Evolutionary conservation across 345 rosid species (phyloP).

Genomic region (Sapria himalayana): DNA sequence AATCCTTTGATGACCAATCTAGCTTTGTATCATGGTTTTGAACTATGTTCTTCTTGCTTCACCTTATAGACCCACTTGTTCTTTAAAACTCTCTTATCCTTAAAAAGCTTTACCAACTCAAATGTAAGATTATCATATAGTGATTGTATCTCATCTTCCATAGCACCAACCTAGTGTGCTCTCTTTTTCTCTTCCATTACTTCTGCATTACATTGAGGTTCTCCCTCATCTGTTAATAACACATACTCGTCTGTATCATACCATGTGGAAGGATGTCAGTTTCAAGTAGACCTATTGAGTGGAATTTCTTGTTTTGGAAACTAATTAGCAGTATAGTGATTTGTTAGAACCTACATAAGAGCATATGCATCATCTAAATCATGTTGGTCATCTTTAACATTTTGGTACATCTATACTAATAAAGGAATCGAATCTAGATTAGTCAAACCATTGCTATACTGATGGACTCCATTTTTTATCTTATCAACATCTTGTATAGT

Average conservation of each 20-base stretch:
- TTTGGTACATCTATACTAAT: neutral
- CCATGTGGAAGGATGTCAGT: neutral
- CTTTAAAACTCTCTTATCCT: neutral
- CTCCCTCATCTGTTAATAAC: neutral
- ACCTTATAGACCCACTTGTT: neutral
- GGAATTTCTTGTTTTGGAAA: too few species aligned
- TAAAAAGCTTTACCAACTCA: neutral
- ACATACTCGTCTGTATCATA: neutral
- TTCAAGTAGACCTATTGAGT: neutral
- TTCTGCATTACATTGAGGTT: neutral
- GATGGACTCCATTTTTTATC: too few species aligned
- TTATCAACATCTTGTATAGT: neutral
- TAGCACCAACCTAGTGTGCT: neutral
- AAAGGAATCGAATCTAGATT: neutral
- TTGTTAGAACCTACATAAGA: neutral
- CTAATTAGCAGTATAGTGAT: neutral
- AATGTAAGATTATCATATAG: neutral
- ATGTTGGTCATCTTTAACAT: neutral
- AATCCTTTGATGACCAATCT: slow-evolving; percentile 1
- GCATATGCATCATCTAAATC: too few species aligned
- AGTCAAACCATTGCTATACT: neutral
- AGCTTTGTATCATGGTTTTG: neutral
- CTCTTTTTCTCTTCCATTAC: neutral
- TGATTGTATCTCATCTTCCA: neutral
- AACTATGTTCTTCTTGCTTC: neutral